Conservation (phyloP, 1,139 yeast species). For the Kurtzmaniella quercitrusa region DNA sequence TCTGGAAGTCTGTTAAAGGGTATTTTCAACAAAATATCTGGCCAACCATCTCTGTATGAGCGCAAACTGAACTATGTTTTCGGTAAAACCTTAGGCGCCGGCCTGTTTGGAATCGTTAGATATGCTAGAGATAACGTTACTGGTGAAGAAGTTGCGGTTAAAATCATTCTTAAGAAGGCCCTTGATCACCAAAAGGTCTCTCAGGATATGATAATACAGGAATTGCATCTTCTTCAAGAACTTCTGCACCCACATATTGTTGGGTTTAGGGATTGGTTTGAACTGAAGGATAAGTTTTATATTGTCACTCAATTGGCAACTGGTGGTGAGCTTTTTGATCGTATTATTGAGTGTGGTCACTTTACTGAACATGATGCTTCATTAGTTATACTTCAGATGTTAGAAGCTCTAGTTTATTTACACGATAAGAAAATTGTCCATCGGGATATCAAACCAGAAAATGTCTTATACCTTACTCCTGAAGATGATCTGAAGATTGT, state of each 20-base stretch:
- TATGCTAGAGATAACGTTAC: constrained; percentile 60
- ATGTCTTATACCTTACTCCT: constrained; percentile 60
- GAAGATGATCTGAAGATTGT: constrained; percentile 62
- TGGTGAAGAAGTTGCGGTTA: constrained; percentile 77
- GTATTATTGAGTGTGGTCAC: constrained; percentile 70
- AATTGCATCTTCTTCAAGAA: constrained; percentile 60
- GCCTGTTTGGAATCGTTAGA: constrained; percentile 86
- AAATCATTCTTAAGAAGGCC: constrained; percentile 78
- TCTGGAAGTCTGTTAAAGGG: constrained; percentile 20
- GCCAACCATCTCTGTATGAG: constrained; percentile 69
- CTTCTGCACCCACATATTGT: constrained; percentile 80
- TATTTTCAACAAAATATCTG: constrained; percentile 51
- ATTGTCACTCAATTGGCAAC: constrained; percentile 78
- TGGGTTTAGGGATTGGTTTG: constrained; percentile 84
- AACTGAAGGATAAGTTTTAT: constrained; percentile 72
- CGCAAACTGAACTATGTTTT: constrained; percentile 65
- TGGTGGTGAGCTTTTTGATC: constrained; percentile 88
- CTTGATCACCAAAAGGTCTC: constrained; percentile 53
- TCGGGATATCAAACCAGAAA: constrained; percentile 89
- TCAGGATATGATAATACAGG: constrained; percentile 69
- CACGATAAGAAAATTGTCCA: constrained; percentile 78
- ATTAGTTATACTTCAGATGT: constrained; percentile 59
- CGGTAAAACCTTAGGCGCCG: constrained; percentile 85
- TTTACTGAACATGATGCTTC: constrained; percentile 87
- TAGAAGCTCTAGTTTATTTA: constrained; percentile 70